Conservation (phyloP, 371 early-diverging fungal species). For the Rhizopus sp. region DNA sequence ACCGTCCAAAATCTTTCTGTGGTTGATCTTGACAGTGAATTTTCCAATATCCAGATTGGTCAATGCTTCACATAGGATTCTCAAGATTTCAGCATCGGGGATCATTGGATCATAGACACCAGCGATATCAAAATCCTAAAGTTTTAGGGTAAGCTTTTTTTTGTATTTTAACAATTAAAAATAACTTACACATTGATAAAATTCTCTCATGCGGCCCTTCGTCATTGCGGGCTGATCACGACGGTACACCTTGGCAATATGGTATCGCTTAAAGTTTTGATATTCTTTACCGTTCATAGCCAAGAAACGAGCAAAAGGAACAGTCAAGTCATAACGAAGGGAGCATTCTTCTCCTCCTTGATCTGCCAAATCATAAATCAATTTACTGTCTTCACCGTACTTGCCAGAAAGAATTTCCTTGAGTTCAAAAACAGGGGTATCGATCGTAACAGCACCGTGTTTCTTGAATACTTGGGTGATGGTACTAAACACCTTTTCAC, state of each 20-base stretch:
- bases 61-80: conserved; percentile 85
- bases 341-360: conserved; percentile 99
- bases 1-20: conserved; percentile 96
- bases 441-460: conserved; percentile 98
- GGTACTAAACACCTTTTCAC: conserved; percentile 89
- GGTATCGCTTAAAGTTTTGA: conserved; percentile 95
- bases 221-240: conserved; percentile 99
- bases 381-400: conserved; percentile 99
- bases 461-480: conserved; percentile 88
- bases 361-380: conserved; percentile 98
- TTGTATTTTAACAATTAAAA: conserved; percentile 38
- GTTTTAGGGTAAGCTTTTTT: no score
- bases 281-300: conserved; percentile 88
- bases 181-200: conserved; percentile 96
- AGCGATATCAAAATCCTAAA: conserved; percentile 97
- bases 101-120: conserved; percentile 96
- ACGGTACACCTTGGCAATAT: conserved; percentile 99
- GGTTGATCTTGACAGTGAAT: conserved; percentile 94
- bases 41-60: conserved; percentile 77
- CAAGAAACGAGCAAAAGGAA: conserved; percentile 98
- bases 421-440: conserved; percentile 99
- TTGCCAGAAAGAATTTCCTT: conserved; percentile 98
- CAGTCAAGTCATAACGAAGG: conserved; percentile 98
- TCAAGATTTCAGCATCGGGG: conserved; percentile 95
- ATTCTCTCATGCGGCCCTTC: conserved; percentile 99